Evolutionary conservation across 2,329 filamentous ascomycete genomes (phyloP).

Genomic region (Lachnum nothofagi): DNA sequence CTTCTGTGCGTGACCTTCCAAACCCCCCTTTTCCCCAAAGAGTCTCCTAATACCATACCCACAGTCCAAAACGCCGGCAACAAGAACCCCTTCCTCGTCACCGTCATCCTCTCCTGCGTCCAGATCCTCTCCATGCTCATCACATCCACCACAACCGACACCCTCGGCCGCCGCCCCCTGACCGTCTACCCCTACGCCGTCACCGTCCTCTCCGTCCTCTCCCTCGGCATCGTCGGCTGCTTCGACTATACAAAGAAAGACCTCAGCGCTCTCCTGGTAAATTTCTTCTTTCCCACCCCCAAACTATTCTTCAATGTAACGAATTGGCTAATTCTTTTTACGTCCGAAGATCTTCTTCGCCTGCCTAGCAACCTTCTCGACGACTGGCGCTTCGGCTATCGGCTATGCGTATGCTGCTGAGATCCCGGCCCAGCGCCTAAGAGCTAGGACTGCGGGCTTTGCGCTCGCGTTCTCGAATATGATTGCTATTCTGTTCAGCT

Average conservation of each 20-base stretch:
- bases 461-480: slow-evolving; percentile 38
- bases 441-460: slow-evolving; percentile 38
- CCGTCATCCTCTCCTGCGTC: slow-evolving; percentile 38
- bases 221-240: slow-evolving; percentile 38
- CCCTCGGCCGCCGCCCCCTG: slow-evolving; percentile 35
- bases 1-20: slow-evolving; percentile 6
- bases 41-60: background rate
- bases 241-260: slow-evolving; percentile 35
- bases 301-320: background rate
- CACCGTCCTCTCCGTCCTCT: slow-evolving; percentile 35
- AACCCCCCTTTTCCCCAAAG: background rate
- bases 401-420: slow-evolving; percentile 41
- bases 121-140: slow-evolving; percentile 40
- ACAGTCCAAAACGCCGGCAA: slow-evolving; percentile 39
- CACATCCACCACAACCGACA: slow-evolving; percentile 34
- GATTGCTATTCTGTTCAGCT: slow-evolving; percentile 41
- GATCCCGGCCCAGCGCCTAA: slow-evolving; percentile 38
- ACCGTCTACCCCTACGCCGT: slow-evolving; percentile 39
- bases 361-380: slow-evolving; percentile 39
- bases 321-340: background rate
- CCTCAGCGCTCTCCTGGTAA: slow-evolving; percentile 36
- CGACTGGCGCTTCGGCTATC: slow-evolving; percentile 39
- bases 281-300: background rate
- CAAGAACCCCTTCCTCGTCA: slow-evolving; percentile 39
- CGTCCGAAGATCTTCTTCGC: slow-evolving; percentile 37